Evolutionary conservation across 441 rosid species (phyloP).

Genomic region (Erodium trifolium): DNA sequence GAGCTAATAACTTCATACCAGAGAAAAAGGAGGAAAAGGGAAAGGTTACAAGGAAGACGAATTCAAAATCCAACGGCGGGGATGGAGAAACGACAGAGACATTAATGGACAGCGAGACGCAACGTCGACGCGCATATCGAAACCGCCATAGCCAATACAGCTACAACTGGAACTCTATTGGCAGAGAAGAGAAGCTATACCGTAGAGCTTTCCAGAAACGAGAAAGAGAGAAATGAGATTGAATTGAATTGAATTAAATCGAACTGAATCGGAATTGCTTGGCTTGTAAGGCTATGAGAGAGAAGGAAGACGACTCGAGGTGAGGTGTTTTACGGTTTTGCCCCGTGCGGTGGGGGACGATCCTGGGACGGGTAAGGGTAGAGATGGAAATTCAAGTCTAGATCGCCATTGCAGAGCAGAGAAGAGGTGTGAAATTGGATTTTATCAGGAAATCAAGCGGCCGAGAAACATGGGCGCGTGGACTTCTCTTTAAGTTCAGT

Average conservation of each 20-base stretch:
- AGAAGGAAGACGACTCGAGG: neutral
- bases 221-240: neutral
- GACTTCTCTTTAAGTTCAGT: neutral
- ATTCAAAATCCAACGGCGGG: neutral
- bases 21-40: neutral
- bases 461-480: neutral
- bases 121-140: constrained; percentile 7
- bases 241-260: neutral
- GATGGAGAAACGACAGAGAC: constrained; percentile 1
- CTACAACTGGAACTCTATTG: constrained; percentile 1
- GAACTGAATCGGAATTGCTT: constrained; percentile 6
- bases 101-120: constrained; percentile 4
- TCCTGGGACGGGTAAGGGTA: neutral
- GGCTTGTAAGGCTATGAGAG: constrained; percentile 3
- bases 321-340: neutral
- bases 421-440: neutral
- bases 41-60: constrained; percentile 2
- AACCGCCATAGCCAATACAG: constrained; percentile 6
- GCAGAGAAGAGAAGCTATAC: neutral
- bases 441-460: neutral
- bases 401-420: constrained; percentile 6
- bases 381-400: neutral
- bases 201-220: neutral
- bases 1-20: constrained; percentile 3
- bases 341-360: neutral